Base-by-base conservation (phyloP, 352 stramenopile species). In the Phytophthora tubulina region DNA sequence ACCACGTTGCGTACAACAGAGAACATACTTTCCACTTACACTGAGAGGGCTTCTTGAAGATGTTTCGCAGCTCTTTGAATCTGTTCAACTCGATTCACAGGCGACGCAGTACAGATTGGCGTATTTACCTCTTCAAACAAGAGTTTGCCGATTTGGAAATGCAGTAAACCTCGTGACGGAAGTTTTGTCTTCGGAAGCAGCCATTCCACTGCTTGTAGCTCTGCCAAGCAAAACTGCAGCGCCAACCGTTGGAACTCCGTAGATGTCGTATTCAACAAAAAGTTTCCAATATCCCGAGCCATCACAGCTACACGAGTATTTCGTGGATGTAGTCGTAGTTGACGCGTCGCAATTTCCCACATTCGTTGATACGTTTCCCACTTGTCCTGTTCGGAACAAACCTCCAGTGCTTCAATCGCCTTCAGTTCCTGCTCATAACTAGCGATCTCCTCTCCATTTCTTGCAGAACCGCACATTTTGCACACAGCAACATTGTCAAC, bases 111-210 rank as follows among this genome's bases (percentile, higher is more conserved):
- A 31, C 41, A 30, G 8, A 30, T 4, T 13, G n/a, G 38, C 6
- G 27, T 41, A 5, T 62, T 70, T 35, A n/a, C 48, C 5, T 72
- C 46, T 15, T 79, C 60, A 42, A 68, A 71, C 11, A 79, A 30
- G 7, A 84, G 21, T 62, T 83, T 87, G 15, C 77, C 79, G 21
- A 87, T 79, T 49, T 87, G 79, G 42, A 80, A 80, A 17, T 85
- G 72, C 32, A 89, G 53, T 0, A 86, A 55, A 15, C 81, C 81
- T 53, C 79, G 71, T 9, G 79, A 76, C 3, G 81, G 81, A 17
- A 89, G 67, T 44, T 76, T 76, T 0, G 63, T 61, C 9, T 67
- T 55, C 2, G 79, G 72, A 15, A 89, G 54, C 30, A 89, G 42
- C 81, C 81, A 89, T 45, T 81, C 67, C 1, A 81, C 75, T 6